Evolutionary conservation across 139 green algal genomes (phyloP), one percentile per base, ranked within the genome.

Genomic region (Pleodorina starrii): DNA sequence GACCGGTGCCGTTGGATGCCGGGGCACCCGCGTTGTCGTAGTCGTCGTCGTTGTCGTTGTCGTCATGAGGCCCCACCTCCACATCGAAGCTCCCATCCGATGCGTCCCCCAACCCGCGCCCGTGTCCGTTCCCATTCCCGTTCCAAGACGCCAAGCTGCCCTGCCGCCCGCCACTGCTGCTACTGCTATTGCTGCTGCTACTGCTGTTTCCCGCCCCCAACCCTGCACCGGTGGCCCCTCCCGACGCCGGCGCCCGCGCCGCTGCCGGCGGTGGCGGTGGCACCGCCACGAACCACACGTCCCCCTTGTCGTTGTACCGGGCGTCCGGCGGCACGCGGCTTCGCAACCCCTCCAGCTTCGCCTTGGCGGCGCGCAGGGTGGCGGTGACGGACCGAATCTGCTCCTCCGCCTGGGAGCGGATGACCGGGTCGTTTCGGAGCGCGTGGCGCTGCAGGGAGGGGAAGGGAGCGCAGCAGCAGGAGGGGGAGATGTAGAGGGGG

Each of bases 351-450:
- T 50, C 43, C 60, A 91, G 80, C 88, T 91, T 91, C n/a, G 19
- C 36, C 9, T 85, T 78, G 44, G 82, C 82, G 17, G n/a, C 16
- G 11, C 35, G 12, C 73, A 91, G 81, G 10, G 46, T 72, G 57
- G 27, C 35, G 51, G 73, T 76, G 12, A 82, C 81, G 6, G 72
- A 44, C 5, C 38, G 23, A 10, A 91, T 16, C 35, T 84, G 40
- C 21, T 29, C 43, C 0, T 66, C 40, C 0, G 81, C 81, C 9
- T 74, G 60, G 32, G 46, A n/a, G 27, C 81, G 72, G 72, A 89
- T 76, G 50, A 50, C 48, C 3, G 72, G 44, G 72, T 91, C 81
- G 73, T 91, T 89, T 32, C 44, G 25, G n/a, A 91, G 86, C 7
- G 88, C 88, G 6, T 84, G n/a, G 32, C 50, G 57, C 88, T 91